These are phyloP conservation scores for Ormosia semicastrata DNA, from an alignment of 306 rosid genomes.

Conservation along the genomic window DNA sequence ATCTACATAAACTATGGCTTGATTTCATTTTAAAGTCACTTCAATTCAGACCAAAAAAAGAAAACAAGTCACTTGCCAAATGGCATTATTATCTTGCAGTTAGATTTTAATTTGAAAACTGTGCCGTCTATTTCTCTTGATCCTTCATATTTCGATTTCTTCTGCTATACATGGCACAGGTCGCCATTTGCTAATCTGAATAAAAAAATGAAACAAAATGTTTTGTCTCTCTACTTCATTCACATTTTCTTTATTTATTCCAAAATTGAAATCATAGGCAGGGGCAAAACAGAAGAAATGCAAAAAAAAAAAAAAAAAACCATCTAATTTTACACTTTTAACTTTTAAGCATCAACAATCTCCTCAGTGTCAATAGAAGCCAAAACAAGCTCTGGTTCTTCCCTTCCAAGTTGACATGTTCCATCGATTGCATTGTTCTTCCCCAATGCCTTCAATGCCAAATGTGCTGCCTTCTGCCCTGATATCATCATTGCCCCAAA, in stretches of 20 bases:
- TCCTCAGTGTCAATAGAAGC: constrained; percentile 41
- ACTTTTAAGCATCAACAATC: constrained; percentile 33
- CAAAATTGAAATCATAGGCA: not conserved
- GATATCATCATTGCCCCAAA: constrained; percentile 99
- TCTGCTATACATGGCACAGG: not conserved
- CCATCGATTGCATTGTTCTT: constrained; percentile 50
- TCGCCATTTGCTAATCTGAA: not conserved
- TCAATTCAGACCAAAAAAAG: too few species aligned
- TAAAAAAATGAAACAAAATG: not conserved
- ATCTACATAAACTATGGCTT: too few species aligned
- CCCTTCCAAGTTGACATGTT: constrained; percentile 28
- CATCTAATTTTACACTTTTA: not conserved
- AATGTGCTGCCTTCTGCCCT: constrained; percentile 90
- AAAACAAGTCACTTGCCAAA: too few species aligned
- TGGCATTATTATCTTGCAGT: not conserved
- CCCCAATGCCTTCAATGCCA: constrained; percentile 72
- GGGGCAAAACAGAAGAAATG: not conserved
- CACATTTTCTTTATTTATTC: constrained; percentile 22
- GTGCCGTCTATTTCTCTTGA: not conserved
- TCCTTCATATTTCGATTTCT: not conserved
- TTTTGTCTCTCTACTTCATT: not conserved
- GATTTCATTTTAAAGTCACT: not conserved
- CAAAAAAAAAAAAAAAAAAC: too few species aligned
- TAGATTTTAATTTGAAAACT: not conserved
- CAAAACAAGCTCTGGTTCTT: constrained; percentile 6